Evolutionary conservation across 1,139 yeast species (phyloP).

Genomic region (Scheffersomyces stambukii): DNA sequence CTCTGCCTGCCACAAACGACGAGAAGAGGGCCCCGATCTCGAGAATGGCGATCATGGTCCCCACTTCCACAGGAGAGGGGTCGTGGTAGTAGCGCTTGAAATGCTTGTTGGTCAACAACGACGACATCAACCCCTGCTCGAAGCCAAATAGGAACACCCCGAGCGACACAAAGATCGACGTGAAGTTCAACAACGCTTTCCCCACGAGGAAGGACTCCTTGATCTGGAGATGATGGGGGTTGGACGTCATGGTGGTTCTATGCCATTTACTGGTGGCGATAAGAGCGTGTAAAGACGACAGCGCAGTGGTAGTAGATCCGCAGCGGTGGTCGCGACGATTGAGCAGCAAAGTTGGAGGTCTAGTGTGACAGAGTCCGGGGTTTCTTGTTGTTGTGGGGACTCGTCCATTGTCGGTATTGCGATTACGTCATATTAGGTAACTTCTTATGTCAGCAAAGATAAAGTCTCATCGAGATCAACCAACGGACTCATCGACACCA

Average conservation of each 20-base stretch:
- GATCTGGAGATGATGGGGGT: constrained; percentile 28
- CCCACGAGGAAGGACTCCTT: constrained; percentile 49
- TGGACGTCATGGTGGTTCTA: neutral
- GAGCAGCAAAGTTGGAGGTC: neutral
- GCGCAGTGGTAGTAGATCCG: too few relatives aligned
- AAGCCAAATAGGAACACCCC: constrained; percentile 61
- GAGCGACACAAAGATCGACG: constrained; percentile 54
- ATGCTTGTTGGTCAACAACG: constrained; percentile 61
- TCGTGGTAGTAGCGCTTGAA: constrained; percentile 70
- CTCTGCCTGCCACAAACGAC: constrained; percentile 68
- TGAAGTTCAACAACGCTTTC: constrained; percentile 48
- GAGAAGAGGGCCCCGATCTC: constrained; percentile 79
- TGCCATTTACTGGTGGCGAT: too few relatives aligned
- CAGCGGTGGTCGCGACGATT: neutral
- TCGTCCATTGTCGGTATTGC: neutral
- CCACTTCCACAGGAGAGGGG: constrained; percentile 51
- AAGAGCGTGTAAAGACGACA: too few relatives aligned
- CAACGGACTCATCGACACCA: too few relatives aligned
- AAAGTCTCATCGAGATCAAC: too few relatives aligned
- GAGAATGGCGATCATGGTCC: constrained; percentile 49
- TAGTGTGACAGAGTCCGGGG: too few relatives aligned
- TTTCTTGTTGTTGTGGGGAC: constrained; percentile 1
- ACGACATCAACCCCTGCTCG: constrained; percentile 61
- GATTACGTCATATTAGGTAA: too few relatives aligned
- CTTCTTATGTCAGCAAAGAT: too few relatives aligned